Evolutionary conservation across 2,329 filamentous ascomycete genomes (phyloP).

Genomic region (Monilinia vaccinii-corymbosi): DNA sequence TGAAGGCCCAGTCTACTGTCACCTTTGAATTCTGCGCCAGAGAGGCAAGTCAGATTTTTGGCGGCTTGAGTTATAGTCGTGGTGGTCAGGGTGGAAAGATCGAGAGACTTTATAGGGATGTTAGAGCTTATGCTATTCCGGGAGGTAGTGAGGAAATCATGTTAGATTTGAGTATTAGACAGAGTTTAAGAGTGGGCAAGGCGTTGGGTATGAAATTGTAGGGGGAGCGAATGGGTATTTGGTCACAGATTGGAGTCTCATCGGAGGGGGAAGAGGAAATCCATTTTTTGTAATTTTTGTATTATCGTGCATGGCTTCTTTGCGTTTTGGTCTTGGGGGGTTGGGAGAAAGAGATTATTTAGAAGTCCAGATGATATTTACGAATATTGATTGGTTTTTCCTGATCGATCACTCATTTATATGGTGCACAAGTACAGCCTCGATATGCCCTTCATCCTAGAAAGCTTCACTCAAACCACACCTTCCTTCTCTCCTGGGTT

Average conservation of each 20-base stretch:
- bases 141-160: slow-evolving; percentile 98
- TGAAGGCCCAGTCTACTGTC: slow-evolving; percentile 89
- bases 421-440: too few relatives aligned
- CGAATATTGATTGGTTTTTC: background rate
- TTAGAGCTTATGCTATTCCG: slow-evolving; percentile 91
- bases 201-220: slow-evolving; percentile 92
- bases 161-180: slow-evolving; percentile 90
- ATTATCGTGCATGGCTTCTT: background rate
- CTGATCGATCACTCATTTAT: background rate
- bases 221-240: background rate
- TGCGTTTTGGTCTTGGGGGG: background rate
- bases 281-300: background rate
- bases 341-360: background rate
- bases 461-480: background rate
- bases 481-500: too few relatives aligned
- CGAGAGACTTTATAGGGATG: slow-evolving; percentile 89
- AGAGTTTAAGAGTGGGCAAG: slow-evolving; percentile 81
- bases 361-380: background rate
- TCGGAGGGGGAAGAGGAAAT: background rate
- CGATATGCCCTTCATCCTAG: too few relatives aligned
- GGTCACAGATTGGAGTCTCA: background rate
- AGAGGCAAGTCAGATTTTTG: slow-evolving; percentile 96
- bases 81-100: slow-evolving; percentile 94
- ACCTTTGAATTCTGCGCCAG: slow-evolving; percentile 97
- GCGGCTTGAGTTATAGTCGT: slow-evolving; percentile 81